Evolutionary conservation across 2,329 filamentous ascomycete species (phyloP), one percentile per base, ranked within the genome.

Genomic region (Emergomyces orientalis): DNA sequence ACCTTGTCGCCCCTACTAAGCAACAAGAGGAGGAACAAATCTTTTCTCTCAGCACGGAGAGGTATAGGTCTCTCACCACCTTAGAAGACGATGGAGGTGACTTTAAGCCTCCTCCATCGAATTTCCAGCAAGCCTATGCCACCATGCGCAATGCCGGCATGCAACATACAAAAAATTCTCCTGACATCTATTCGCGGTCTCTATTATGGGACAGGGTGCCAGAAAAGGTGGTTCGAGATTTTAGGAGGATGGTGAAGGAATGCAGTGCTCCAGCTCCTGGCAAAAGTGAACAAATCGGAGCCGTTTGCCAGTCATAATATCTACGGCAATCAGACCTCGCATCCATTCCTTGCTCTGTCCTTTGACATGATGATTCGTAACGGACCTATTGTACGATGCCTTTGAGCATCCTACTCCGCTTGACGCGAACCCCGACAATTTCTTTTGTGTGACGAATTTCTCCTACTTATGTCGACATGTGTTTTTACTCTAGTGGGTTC

Each of bases 121-220:
- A 74, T 51, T 67, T 80, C 34, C 77, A 79, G 64, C 76, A 96
- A 68, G 88, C 91, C 8, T 83, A 97, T 56, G 86, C 88, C 59
- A 86, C 85, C 55, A 90, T 96, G 86, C 87, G 90, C 67, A 80
- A 80, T 68, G 84, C 82, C 69, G 81, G 82, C 70, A 84, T 82
- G 71, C 90, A 90, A 76, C 84, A 88, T 63, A 72, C 68, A 39
- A 72, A 74, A 69, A 84, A 84, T 60, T 88, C 88, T 57, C 89
- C 92, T 63, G 91, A 97, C 71, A 90, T 97, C 51, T 96, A 96
- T 78, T 95, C 92, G 41, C 85, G 93, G 63, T 96, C 91, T 66
- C 82, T 97, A 65, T 86, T 97, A 63, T 96, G 91, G 90, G 91
- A 97, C 72, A 90, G 92, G 76, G 92, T 97, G 69, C 92, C 94